A percentile compares a stretch with the other conserved stretches of the same genome.
Evolutionary conservation across 805 yeast species (phyloP).

Genomic region (Crinitomyces ghanaensis): DNA sequence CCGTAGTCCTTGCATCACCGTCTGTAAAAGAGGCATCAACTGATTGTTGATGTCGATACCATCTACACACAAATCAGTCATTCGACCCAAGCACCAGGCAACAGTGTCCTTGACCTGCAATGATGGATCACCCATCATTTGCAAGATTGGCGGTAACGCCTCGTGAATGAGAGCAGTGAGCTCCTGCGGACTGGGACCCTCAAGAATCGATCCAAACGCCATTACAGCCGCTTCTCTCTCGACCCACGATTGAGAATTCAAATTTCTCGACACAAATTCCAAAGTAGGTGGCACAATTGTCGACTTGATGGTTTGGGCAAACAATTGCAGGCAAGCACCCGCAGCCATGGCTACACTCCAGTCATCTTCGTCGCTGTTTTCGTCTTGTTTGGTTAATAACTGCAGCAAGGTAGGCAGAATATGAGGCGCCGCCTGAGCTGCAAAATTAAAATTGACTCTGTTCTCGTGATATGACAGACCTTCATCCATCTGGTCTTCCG

Average conservation of each 20-base stretch:
- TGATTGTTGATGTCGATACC: slow-evolving; percentile 57
- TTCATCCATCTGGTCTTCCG: slow-evolving; percentile 32
- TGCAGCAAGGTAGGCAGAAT: slow-evolving; percentile 78
- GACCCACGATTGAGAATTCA: slow-evolving; percentile 60
- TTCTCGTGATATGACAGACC: slow-evolving; percentile 33
- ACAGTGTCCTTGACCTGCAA: slow-evolving; percentile 92
- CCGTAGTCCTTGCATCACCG: slow-evolving; percentile 66
- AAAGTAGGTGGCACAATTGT: slow-evolving; percentile 79
- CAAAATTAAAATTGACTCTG: slow-evolving; percentile 61
- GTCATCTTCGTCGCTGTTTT: slow-evolving; percentile 59
- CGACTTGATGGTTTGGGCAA: slow-evolving; percentile 83
- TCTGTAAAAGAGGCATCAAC: slow-evolving; percentile 60
- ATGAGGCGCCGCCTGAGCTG: slow-evolving; percentile 69
- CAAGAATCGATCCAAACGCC: slow-evolving; percentile 97
- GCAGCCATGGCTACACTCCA: slow-evolving; percentile 99
- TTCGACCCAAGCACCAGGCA: slow-evolving; percentile 96
- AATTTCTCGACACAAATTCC: slow-evolving; percentile 67
- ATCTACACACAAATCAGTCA: slow-evolving; percentile 74
- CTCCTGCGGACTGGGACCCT: slow-evolving; percentile 77
- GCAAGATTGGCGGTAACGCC: slow-evolving; percentile 71
- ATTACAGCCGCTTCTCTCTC: slow-evolving; percentile 93
- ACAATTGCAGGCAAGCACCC: slow-evolving; percentile 89
- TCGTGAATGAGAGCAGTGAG: slow-evolving; percentile 58
- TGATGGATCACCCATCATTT: slow-evolving; percentile 59
- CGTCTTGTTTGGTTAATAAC: slow-evolving; percentile 78